Percentiles rank a stretch among this genome's conserved stretches.
Conservation (phyloP, 176 grass and related monocot species). For the Oryza brachyantha region DNA sequence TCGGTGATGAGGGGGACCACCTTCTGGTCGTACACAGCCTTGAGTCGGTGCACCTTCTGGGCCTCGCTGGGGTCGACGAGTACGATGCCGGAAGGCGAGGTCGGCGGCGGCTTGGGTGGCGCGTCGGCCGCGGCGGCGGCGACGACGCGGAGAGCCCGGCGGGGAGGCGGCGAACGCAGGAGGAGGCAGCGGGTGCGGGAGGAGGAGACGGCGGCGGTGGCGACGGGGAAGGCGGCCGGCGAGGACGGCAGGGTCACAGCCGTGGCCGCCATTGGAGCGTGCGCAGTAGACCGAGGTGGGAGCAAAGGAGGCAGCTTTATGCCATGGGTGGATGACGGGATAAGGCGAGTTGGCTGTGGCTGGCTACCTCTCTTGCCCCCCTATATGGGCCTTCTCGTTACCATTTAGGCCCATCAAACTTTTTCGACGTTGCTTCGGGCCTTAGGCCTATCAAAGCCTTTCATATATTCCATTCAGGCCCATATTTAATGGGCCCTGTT, state of each 20-base stretch:
- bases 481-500: not conserved
- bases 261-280: conserved; percentile 53
- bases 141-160: conserved; percentile 33
- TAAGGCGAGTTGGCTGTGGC: conserved; percentile 11
- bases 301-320: not conserved
- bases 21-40: conserved; percentile 67
- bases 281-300: not conserved
- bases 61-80: conserved; percentile 67
- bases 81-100: conserved; percentile 56
- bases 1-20: conserved; percentile 76
- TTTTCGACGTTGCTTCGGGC: not conserved
- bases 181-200: not conserved
- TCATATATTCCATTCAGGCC: too few relatives aligned
- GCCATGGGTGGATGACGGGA: conserved; percentile 24
- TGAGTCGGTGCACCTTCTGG: conserved; percentile 66
- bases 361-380: not conserved
- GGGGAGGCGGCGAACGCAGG: not conserved
- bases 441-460: not conserved
- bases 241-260: conserved; percentile 50
- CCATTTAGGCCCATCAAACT: not conserved
- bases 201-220: conserved; percentile 25
- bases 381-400: not conserved
- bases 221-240: conserved; percentile 14
- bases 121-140: conserved; percentile 41
- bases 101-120: conserved; percentile 39